A percentile compares a stretch with the other conserved stretches of the same genome.
phyloP scores from a whole-genome alignment of 2,329 filamentous ascomycete species.

The Sarocladium oryzae region DNA sequence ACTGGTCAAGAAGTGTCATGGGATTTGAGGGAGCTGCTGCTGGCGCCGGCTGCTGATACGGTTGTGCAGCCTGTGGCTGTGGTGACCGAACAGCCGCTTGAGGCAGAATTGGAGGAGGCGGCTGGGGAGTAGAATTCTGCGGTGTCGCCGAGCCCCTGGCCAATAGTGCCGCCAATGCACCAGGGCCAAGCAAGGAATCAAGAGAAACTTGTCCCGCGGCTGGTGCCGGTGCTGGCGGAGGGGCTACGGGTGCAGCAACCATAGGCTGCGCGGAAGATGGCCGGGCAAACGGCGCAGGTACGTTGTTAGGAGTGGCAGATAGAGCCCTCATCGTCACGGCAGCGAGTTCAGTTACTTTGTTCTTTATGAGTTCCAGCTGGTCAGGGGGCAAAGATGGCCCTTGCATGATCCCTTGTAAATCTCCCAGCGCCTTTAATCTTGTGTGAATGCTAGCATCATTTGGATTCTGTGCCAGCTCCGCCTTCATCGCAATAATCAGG shows the following conservation, averaged over 20 bases:
- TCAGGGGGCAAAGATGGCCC: slow-evolving; percentile 71
- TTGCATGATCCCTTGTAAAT: slow-evolving; percentile 69
- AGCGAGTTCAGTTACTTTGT: slow-evolving; percentile 73
- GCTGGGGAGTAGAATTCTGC: slow-evolving; percentile 40
- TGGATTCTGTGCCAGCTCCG: slow-evolving; percentile 68
- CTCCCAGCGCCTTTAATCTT: slow-evolving; percentile 76
- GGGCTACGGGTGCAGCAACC: slow-evolving; percentile 24
- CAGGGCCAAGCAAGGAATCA: slow-evolving; percentile 53
- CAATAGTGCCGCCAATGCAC: slow-evolving; percentile 53
- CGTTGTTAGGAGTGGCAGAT: slow-evolving; percentile 22
- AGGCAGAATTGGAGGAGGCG: slow-evolving; percentile 20
- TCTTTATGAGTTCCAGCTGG: slow-evolving; percentile 77
- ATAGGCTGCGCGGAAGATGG: slow-evolving; percentile 12
- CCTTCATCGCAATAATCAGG: slow-evolving; percentile 66
- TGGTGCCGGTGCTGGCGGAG: slow-evolving; percentile 10
- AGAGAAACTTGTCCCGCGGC: slow-evolving; percentile 37
- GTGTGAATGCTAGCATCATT: slow-evolving; percentile 70
- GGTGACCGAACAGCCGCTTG: slow-evolving; percentile 43
- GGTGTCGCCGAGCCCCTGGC: slow-evolving; percentile 45
- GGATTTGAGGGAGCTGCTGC: slow-evolving; percentile 34
- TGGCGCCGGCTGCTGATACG: slow-evolving; percentile 19
- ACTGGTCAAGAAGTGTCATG: slow-evolving; percentile 57
- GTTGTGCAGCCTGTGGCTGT: slow-evolving; percentile 34
- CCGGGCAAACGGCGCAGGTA: slow-evolving; percentile 21
- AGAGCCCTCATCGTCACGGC: slow-evolving; percentile 52